Percentiles rank a stretch among this genome's conserved stretches.
Evolutionary conservation across 768 basidiomycete species (phyloP).

Genomic region (Boletus rufocinnamomeus): DNA sequence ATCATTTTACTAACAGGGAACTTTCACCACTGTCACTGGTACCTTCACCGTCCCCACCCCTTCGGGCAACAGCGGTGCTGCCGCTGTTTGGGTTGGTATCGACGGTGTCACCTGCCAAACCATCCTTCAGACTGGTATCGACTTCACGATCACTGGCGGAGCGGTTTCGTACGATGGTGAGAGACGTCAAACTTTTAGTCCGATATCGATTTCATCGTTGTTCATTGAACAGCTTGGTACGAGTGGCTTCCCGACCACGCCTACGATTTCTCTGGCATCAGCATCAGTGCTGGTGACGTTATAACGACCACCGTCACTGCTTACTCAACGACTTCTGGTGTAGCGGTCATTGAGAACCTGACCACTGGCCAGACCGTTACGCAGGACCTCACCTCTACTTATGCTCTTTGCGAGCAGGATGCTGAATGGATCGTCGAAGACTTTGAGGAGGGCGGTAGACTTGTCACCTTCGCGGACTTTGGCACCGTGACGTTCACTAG

Average conservation of each 20-base stretch:
- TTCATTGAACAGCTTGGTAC: constrained; percentile 23
- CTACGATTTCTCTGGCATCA: constrained; percentile 18
- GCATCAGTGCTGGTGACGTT: constrained; percentile 18
- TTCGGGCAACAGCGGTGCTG: constrained; percentile 9
- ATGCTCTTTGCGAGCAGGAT: constrained; percentile 18
- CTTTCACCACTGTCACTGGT: constrained; percentile 22
- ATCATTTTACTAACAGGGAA: constrained; percentile 15
- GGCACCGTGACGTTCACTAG: constrained; percentile 21
- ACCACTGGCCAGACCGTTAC: constrained; percentile 13
- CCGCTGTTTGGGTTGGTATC: constrained; percentile 29
- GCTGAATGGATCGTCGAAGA: constrained; percentile 31
- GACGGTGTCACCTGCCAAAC: constrained; percentile 19
- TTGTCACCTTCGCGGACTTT: constrained; percentile 21
- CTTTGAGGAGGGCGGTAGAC: constrained; percentile 1
- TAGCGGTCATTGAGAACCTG: constrained; percentile 21
- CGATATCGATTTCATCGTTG: background rate
- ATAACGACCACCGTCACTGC: constrained; percentile 21
- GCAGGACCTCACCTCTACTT: constrained; percentile 10
- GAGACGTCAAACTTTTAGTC: background rate
- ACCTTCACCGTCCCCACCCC: constrained; percentile 23
- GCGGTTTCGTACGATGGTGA: constrained; percentile 15
- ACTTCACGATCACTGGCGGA: constrained; percentile 6
- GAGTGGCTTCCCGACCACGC: constrained; percentile 23
- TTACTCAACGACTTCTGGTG: constrained; percentile 22
- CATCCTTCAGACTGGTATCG: constrained; percentile 25